Percentiles rank a stretch among this genome's conserved stretches.
Conservation (phyloP, 495 filamentous ascomycete species). For the Evernia prunastri region DNA sequence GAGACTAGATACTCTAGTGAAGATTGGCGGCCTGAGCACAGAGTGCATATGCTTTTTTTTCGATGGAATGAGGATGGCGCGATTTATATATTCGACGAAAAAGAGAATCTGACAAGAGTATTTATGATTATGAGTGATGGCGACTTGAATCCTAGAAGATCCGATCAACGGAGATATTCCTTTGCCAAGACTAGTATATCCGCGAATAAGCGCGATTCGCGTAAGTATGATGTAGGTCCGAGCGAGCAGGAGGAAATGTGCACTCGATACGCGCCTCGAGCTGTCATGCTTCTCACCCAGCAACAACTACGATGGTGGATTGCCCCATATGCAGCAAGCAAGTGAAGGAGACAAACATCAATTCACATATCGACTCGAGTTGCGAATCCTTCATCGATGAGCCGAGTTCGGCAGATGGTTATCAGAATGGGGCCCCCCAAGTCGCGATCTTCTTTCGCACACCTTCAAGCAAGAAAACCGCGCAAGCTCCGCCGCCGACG, state of each 20-base stretch:
- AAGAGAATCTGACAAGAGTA: background rate
- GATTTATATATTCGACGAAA: background rate
- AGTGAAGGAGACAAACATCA: slow-evolving; percentile 73
- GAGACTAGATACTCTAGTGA: background rate
- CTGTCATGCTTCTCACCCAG: background rate
- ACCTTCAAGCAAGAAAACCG: slow-evolving; percentile 37
- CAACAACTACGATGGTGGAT: slow-evolving; percentile 53
- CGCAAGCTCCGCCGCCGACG: background rate
- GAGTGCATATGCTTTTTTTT: background rate
- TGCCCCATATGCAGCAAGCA: slow-evolving; percentile 81
- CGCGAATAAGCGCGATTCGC: background rate
- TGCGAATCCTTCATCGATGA: slow-evolving; percentile 57
- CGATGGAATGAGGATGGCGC: background rate
- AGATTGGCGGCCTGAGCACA: background rate
- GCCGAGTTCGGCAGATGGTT: slow-evolving; percentile 13
- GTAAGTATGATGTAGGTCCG: too few species aligned
- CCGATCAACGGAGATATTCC: too few species aligned
- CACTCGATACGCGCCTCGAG: background rate
- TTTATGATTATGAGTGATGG: background rate
- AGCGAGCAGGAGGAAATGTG: too few species aligned
- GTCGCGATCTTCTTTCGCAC: slow-evolving; percentile 76
- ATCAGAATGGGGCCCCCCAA: slow-evolving; percentile 39
- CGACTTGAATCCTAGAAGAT: background rate
- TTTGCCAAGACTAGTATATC: background rate
- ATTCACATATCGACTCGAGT: slow-evolving; percentile 81